A percentile compares a stretch with the other conserved stretches of the same genome.
These are phyloP conservation scores for Neophaeococcomyces mojaviensis DNA, from an alignment of 2,329 filamentous ascomycete species.

Conservation along the genomic window DNA sequence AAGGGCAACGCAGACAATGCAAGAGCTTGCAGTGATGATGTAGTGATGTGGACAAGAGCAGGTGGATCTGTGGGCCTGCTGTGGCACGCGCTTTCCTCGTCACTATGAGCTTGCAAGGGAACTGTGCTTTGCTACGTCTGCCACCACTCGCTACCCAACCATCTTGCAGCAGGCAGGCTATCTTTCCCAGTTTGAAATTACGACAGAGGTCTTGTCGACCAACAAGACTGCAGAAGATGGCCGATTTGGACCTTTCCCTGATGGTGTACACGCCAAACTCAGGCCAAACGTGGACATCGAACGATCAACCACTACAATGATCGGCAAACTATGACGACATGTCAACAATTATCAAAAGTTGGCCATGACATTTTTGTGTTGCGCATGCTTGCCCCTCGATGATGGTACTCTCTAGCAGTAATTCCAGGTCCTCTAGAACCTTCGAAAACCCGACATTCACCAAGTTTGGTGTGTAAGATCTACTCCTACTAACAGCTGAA, in stretches of 20 bases:
- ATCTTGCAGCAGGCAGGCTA: no score
- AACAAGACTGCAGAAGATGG: background rate
- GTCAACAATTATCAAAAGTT: conserved; percentile 1
- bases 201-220: background rate
- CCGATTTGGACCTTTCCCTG: background rate
- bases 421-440: no score
- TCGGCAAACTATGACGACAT: conserved; percentile 1
- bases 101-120: no score
- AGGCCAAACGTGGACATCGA: background rate
- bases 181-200: background rate
- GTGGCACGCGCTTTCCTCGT: background rate
- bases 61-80: background rate
- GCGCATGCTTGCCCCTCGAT: no score
- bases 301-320: background rate
- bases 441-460: no score
- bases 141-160: no score
- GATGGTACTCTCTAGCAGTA: no score
- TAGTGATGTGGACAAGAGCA: conserved; percentile 2
- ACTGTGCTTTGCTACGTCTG: no score
- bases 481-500: no score
- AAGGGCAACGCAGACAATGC: background rate
- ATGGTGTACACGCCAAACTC: background rate
- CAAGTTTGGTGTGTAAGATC: no score
- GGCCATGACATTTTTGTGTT: background rate
- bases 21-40: background rate